Conservation (phyloP, 2,329 filamentous ascomycete species). For the Aureobasidium vineae region DNA sequence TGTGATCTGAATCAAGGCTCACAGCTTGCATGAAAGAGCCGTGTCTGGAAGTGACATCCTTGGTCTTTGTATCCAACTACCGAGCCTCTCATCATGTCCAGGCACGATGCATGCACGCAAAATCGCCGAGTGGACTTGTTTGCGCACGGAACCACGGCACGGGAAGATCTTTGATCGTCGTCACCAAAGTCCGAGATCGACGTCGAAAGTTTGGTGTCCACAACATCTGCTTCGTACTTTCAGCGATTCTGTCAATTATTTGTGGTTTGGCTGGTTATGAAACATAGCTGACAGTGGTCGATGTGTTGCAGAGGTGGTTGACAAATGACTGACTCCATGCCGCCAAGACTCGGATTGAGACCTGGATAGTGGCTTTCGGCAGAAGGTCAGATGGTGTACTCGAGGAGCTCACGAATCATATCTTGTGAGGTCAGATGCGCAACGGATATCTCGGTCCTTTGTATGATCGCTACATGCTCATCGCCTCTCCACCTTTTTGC, state of each 20-base stretch:
- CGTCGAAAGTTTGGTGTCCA: neutral
- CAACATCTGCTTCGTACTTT: too few relatives aligned
- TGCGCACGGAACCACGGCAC: neutral
- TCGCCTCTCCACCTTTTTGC: neutral
- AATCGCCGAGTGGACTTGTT: constrained; percentile 14
- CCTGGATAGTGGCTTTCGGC: too few relatives aligned
- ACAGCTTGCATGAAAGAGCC: neutral
- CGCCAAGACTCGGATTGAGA: too few relatives aligned
- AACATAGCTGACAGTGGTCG: too few relatives aligned
- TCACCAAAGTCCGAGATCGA: constrained; percentile 10
- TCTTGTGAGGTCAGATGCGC: too few relatives aligned
- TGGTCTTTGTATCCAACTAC: neutral
- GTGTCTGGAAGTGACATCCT: neutral
- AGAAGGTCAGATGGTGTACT: too few relatives aligned
- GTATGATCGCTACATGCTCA: constrained; percentile 1
- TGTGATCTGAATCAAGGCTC: neutral
- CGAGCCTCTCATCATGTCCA: too few relatives aligned
- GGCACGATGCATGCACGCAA: neutral
- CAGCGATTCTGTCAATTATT: too few relatives aligned
- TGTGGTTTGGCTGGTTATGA: too few relatives aligned
- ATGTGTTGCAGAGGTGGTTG: too few relatives aligned
- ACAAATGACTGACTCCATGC: too few relatives aligned
- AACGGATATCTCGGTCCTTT: neutral
- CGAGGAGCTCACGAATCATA: too few relatives aligned
- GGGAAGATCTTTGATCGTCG: neutral